Evolutionary conservation across 2,329 filamentous ascomycete genomes (phyloP).

Genomic region (Neofusicoccum laricinum): DNA sequence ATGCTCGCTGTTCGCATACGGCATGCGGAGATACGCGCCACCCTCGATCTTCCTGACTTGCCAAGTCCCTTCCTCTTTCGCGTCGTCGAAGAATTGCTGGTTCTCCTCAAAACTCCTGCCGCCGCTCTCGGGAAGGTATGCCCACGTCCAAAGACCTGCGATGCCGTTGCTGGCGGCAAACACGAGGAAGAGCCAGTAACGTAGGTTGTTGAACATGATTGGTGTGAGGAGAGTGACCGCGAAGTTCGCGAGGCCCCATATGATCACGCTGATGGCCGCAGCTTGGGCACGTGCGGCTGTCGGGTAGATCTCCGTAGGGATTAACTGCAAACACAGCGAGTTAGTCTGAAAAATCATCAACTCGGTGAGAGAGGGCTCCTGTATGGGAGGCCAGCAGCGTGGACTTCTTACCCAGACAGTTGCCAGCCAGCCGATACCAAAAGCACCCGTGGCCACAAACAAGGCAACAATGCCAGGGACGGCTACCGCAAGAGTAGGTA

Average conservation of each 20-base stretch:
- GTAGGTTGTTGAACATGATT: conserved; percentile 58
- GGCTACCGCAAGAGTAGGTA: conserved; percentile 44
- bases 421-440: conserved; percentile 60
- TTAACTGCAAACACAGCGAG: conserved; percentile 21
- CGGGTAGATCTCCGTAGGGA: conserved; percentile 58
- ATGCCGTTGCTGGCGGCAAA: conserved; percentile 55
- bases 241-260: conserved; percentile 60
- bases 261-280: conserved; percentile 52
- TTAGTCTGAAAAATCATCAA: not conserved
- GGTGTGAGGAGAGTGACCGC: conserved; percentile 56
- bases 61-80: conserved; percentile 52
- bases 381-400: too few species aligned
- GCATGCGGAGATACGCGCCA: conserved; percentile 50
- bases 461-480: conserved; percentile 52
- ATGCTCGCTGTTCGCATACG: conserved; percentile 38
- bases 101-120: conserved; percentile 60
- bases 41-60: conserved; percentile 51
- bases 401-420: conserved; percentile 48
- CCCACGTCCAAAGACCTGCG: conserved; percentile 55
- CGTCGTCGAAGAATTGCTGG: conserved; percentile 56
- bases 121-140: conserved; percentile 54
- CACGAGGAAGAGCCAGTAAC: conserved; percentile 58
- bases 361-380: too few species aligned
- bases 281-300: conserved; percentile 55
- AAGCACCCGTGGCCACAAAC: conserved; percentile 58